Evolutionary conservation across 805 yeast genomes (phyloP), one percentile per base, ranked within the genome.

Genomic region (Nakazawaea ernobii): DNA sequence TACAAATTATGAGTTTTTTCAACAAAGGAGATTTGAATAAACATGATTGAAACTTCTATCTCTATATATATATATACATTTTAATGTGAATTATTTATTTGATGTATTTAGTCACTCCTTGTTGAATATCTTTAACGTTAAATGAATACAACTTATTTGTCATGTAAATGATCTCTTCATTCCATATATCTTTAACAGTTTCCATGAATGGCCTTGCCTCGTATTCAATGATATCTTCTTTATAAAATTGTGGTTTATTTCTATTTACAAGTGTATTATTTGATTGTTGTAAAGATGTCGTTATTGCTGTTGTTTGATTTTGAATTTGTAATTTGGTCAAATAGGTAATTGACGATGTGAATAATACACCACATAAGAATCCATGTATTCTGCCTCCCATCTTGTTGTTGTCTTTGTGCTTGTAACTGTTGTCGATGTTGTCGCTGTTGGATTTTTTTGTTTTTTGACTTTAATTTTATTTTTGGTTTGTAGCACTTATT

Each of bases 101-200:
- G 26, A 45, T 33, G 20, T 39, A 39, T 39, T 60, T 56, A 54
- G 70, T 73, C 13, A 63, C 60, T 26, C 62, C 56, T 35, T 68
- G 55, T 1, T 71, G 72, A 54, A 61, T 55, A 48, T 67, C 65
- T 62, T 75, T 68, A 74, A 79, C 66, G 59, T 73, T 71, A 52
- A 78, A 68, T 41, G 73, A 57, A 57, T 84, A 84, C 11, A 84
- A 54, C 77, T 85, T 82, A 54, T 80, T 79, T 20, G 82, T 86
- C 49, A 76, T 74, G 39, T 68, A 70, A 49, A 84, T 72, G 46
- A 86, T 74, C 59, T 85, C 91, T 39, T 77, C 80, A 59, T 86
- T 83, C 95, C 95, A 86, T 37, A 86, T 71, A 57, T 86, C 95
- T 54, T 82, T 84, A 51, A 77, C 69, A 0, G 90, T 82, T 61